Percentiles rank a stretch among this genome's conserved stretches.
These are phyloP conservation scores for Pseudotsuga menziesii DNA, from an alignment of 75 land plant genomes.

Conservation along the genomic window DNA sequence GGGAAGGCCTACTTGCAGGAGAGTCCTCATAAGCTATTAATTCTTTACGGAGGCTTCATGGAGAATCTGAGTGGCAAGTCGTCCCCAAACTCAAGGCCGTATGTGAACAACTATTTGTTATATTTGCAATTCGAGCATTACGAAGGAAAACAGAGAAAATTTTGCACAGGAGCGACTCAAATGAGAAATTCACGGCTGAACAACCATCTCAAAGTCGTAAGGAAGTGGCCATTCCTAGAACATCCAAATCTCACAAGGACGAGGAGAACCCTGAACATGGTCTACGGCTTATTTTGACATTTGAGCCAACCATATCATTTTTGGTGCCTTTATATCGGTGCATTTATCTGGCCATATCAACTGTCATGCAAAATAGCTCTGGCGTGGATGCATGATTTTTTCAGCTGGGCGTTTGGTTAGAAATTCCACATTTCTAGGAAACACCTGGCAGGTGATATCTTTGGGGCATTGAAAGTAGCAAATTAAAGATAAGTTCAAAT, in stretches of 20 bases:
- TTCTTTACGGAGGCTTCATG: conserved; percentile 49
- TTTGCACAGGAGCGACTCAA: conserved; percentile 8
- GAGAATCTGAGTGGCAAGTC: conserved; percentile 71
- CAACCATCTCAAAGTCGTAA: not conserved
- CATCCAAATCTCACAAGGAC: not conserved
- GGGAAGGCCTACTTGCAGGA: conserved; percentile 74
- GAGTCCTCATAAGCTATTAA: conserved; percentile 49
- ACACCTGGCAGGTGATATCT: too few relatives aligned
- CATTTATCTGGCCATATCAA: too few relatives aligned
- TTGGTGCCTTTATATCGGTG: too few relatives aligned
- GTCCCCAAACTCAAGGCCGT: conserved; percentile 75
- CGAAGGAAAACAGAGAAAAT: conserved; percentile 39
- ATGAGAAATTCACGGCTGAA: conserved; percentile 7
- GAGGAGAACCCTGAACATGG: too few relatives aligned
- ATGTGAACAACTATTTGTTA: conserved; percentile 86
- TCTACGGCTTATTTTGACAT: too few relatives aligned
- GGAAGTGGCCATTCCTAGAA: conserved; percentile 19
- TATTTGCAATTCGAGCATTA: conserved; percentile 72
- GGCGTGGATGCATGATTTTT: too few relatives aligned
- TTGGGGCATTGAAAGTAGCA: too few relatives aligned
- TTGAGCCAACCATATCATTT: too few relatives aligned
- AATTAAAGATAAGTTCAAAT: too few relatives aligned
- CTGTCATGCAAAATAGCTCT: too few relatives aligned
- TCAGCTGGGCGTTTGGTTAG: too few relatives aligned
- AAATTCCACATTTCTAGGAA: too few relatives aligned